phyloP scores from a whole-genome alignment of 495 filamentous ascomycete species.

The Filosporella fistucella region DNA sequence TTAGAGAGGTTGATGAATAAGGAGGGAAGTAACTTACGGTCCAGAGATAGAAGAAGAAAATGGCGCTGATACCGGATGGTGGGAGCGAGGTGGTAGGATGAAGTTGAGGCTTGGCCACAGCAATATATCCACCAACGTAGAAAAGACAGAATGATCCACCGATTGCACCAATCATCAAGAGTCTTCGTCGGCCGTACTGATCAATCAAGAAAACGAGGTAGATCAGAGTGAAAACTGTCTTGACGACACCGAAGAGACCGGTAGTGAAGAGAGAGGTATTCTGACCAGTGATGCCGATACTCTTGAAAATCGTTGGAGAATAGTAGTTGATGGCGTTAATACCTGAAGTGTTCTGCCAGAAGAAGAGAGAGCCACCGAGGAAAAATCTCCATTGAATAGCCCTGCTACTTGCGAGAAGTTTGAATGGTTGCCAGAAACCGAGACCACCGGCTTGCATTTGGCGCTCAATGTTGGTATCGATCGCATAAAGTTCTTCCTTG shows the following conservation, averaged over 20 bases:
- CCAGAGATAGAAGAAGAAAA: slow-evolving; percentile 81
- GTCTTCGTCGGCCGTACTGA: slow-evolving; percentile 54
- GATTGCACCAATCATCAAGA: slow-evolving; percentile 42
- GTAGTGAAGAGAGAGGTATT: slow-evolving; percentile 52
- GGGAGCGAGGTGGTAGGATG: slow-evolving; percentile 26
- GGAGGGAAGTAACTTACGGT: slow-evolving; percentile 46
- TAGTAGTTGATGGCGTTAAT: slow-evolving; percentile 58
- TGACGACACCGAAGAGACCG: slow-evolving; percentile 60
- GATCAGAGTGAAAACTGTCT: slow-evolving; percentile 42
- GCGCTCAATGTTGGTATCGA: slow-evolving; percentile 54
- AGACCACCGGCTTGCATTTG: slow-evolving; percentile 51
- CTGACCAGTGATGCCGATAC: slow-evolving; percentile 48
- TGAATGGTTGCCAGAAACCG: slow-evolving; percentile 67
- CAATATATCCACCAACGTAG: slow-evolving; percentile 49
- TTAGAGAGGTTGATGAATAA: too few species aligned
- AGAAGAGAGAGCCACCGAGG: slow-evolving; percentile 61
- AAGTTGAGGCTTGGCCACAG: slow-evolving; percentile 50
- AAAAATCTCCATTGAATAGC: slow-evolving; percentile 54
- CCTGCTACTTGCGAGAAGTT: slow-evolving; percentile 41
- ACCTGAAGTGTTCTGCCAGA: slow-evolving; percentile 53
- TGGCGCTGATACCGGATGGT: slow-evolving; percentile 56
- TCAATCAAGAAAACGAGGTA: slow-evolving; percentile 71
- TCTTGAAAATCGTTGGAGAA: slow-evolving; percentile 66
- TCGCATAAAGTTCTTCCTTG: slow-evolving; percentile 57
- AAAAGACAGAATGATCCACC: slow-evolving; percentile 55